Conservation (phyloP, 306 rosid genomes). For the Vigna trinervia region DNA sequence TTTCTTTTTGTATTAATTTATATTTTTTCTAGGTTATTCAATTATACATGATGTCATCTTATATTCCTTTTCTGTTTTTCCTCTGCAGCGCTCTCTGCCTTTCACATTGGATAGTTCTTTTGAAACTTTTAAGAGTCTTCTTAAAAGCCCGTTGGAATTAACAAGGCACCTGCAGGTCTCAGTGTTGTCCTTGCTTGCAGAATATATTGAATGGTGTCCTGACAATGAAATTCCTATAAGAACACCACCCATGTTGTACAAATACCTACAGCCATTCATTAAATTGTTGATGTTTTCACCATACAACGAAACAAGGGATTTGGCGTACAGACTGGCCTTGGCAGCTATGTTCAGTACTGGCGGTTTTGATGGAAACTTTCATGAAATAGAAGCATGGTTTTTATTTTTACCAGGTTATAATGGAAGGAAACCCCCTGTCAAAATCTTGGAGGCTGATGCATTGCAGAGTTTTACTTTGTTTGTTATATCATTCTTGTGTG, state of each 20-base stretch:
- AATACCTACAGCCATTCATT: conserved; percentile 78
- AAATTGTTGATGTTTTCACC: conserved; percentile 74
- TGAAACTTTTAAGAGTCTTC: conserved; percentile 75
- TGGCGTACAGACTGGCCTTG: conserved; percentile 70
- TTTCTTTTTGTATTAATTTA: background rate
- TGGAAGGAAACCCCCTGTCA: conserved; percentile 49
- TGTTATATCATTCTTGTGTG: conserved; percentile 86
- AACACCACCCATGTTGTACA: conserved; percentile 78
- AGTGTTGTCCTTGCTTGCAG: conserved; percentile 75
- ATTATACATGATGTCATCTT: conserved; percentile 39
- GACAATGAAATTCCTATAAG: conserved; percentile 62
- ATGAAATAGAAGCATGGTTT: conserved; percentile 84
- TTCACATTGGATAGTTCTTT: conserved; percentile 68
- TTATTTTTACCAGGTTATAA: conserved; percentile 76
- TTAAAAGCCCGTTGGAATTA: conserved; percentile 64
- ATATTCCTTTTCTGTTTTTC: conserved; percentile 42
- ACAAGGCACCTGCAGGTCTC: conserved; percentile 67
- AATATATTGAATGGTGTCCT: conserved; percentile 72
- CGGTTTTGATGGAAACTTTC: conserved; percentile 75
- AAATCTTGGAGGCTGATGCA: conserved; percentile 49
- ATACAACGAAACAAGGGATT: conserved; percentile 51
- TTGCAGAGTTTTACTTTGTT: conserved; percentile 57
- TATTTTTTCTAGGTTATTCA: background rate
- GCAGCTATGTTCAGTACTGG: conserved; percentile 93
- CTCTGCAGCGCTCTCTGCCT: conserved; percentile 73